Evolutionary conservation across 2,329 filamentous ascomycete genomes (phyloP), one percentile per base, ranked within the genome.

Genomic region (Ceratocystiopsis minuta): DNA sequence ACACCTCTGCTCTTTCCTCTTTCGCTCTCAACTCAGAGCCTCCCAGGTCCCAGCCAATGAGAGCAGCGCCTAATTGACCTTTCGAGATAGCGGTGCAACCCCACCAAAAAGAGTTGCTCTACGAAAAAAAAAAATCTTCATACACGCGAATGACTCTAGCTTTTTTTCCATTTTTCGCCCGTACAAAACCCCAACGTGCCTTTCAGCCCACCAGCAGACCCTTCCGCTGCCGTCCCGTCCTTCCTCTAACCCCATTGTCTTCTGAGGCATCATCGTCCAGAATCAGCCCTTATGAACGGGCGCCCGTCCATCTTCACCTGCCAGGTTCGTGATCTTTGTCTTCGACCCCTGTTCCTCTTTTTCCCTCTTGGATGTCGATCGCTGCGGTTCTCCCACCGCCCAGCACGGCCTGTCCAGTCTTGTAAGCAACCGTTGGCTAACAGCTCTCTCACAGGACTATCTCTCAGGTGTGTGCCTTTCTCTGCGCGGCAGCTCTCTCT

Each of bases 231-330:
- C 7, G 24, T 28, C 24, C 47, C 47, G 48, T 50, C 11, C n/a
- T 28, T 28, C 24, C 7, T 10, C 24, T 9, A 10, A 28, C 24
- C 24, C 24, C 24, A 28, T 49, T n/a, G n/a, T n/a, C n/a, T n/a
- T 45, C 52, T 54, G 52, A 58, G 50, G 54, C 57, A 55, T 50
- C 50, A 6, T 52, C 51, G 52, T 51, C 45, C 55, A 54, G 62
- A 69, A 63, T 69, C 68, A 43, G 79, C 76, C 70, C 78, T 78
- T 80, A 86, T 86, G 80, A 80, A 78, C 79, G 79, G 79, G 70
- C 78, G 78, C 72, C 70, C 73, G 66, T 84, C 81, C 63, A 72
- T 79, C 63, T 87, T 85, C 70, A 87, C 81, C 67, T 87, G 80
- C 65, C 81, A 87, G 76, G 80, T 84, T 78, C 48, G 69, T 61